Evolutionary conservation across 2,329 filamentous ascomycete species (phyloP).

Genomic region (Aspergillus neoniger): DNA sequence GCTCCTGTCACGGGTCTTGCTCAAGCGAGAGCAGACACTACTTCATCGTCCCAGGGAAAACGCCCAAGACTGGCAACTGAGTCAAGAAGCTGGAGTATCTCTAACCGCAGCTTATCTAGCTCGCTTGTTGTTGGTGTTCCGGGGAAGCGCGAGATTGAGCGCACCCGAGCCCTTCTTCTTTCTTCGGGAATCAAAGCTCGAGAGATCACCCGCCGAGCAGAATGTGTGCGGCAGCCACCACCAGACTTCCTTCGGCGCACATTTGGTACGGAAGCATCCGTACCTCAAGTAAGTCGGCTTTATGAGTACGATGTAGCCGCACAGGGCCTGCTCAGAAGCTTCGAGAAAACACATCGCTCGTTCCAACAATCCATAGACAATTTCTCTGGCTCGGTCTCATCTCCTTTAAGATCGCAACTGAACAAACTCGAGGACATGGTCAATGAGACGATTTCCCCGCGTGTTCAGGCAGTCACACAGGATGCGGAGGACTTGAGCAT

Average conservation of each 20-base stretch:
- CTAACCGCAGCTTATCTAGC: constrained; percentile 49
- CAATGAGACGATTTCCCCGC: constrained; percentile 53
- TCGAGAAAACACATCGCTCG: constrained; percentile 48
- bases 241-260: constrained; percentile 39
- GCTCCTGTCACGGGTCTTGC: constrained; percentile 52
- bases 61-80: constrained; percentile 42
- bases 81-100: constrained; percentile 61
- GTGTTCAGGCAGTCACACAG: constrained; percentile 70
- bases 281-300: constrained; percentile 48
- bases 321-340: constrained; percentile 50
- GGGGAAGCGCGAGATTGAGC: constrained; percentile 73
- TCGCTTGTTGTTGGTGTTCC: constrained; percentile 44
- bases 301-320: constrained; percentile 59
- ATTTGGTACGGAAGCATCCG: constrained; percentile 29
- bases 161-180: constrained; percentile 74
- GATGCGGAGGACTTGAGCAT: constrained; percentile 77
- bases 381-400: constrained; percentile 50
- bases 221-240: constrained; percentile 45
- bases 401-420: constrained; percentile 48
- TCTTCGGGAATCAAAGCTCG: constrained; percentile 87
- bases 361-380: constrained; percentile 48
- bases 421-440: constrained; percentile 49
- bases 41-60: constrained; percentile 26
- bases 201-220: constrained; percentile 70
- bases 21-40: constrained; percentile 38